Percentiles rank a stretch among this genome's conserved stretches.
These are phyloP conservation scores for Alectoria sarmentosa DNA, from an alignment of 495 filamentous ascomycete genomes.

Conservation along the genomic window DNA sequence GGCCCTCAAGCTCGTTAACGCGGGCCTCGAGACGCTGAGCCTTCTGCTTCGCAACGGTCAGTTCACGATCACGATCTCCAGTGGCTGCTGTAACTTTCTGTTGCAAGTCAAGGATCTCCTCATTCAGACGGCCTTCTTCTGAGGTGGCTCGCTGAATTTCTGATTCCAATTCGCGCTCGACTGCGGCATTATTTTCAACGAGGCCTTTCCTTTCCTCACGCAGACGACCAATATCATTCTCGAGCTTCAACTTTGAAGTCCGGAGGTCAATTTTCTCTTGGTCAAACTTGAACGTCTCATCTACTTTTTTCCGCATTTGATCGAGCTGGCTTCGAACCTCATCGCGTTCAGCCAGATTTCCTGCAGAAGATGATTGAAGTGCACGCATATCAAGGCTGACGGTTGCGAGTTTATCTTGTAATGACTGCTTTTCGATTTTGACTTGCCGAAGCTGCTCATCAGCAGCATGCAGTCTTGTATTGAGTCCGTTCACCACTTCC, in stretches of 20 bases:
- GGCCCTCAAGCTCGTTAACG: slow-evolving; percentile 50
- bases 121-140: slow-evolving; percentile 50
- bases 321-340: slow-evolving; percentile 54
- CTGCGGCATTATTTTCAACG: slow-evolving; percentile 42
- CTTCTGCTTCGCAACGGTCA: slow-evolving; percentile 44
- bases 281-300: slow-evolving; percentile 51
- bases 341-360: slow-evolving; percentile 56
- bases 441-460: slow-evolving; percentile 44
- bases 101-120: slow-evolving; percentile 53
- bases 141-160: slow-evolving; percentile 49
- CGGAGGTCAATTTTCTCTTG: slow-evolving; percentile 57
- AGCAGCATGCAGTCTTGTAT: slow-evolving; percentile 33
- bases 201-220: slow-evolving; percentile 49
- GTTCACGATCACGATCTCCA: slow-evolving; percentile 43
- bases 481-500: slow-evolving; percentile 20
- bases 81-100: slow-evolving; percentile 37
- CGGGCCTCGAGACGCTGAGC: slow-evolving; percentile 53
- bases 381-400: slow-evolving; percentile 55
- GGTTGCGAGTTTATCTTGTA: slow-evolving; percentile 57
- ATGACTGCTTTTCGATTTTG: slow-evolving; percentile 48
- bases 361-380: slow-evolving; percentile 44
- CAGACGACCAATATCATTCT: slow-evolving; percentile 51
- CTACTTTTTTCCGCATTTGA: slow-evolving; percentile 41
- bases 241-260: slow-evolving; percentile 50
- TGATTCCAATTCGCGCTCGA: slow-evolving; percentile 48